Conservation (phyloP, 2,329 filamentous ascomycete genomes). For the Cercospora sesami region DNA sequence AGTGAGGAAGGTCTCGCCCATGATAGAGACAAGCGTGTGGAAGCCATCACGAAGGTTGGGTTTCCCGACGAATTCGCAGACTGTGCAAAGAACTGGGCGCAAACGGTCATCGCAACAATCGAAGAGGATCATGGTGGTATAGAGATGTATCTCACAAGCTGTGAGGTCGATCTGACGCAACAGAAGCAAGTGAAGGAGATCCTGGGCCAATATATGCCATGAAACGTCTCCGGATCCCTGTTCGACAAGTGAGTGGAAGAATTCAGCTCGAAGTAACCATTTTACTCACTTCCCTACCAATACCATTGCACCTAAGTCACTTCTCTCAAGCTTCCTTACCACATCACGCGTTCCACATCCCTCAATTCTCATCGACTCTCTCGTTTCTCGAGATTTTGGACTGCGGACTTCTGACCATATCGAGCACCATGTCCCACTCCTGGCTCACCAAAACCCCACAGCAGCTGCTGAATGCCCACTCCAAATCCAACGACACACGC, state of each 20-base stretch:
- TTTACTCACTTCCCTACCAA: background rate
- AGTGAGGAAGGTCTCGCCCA: constrained; percentile 61
- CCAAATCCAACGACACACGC: background rate
- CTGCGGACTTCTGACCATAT: background rate
- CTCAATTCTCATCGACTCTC: background rate
- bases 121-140: constrained; percentile 65
- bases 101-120: constrained; percentile 59
- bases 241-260: background rate
- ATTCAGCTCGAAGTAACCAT: background rate
- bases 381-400: background rate
- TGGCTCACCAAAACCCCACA: background rate
- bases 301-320: background rate
- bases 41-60: constrained; percentile 70
- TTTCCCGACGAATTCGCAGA: constrained; percentile 71
- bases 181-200: constrained; percentile 39
- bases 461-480: background rate
- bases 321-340: background rate
- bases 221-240: background rate
- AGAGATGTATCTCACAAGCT: constrained; percentile 62
- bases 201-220: constrained; percentile 20
- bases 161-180: constrained; percentile 53
- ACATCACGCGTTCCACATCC: background rate
- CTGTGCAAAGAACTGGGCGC: constrained; percentile 66
- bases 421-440: background rate
- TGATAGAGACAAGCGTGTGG: constrained; percentile 63